These are phyloP conservation scores for Hyaloscypha hepaticicola DNA, from an alignment of 495 filamentous ascomycete genomes.

Conservation along the genomic window DNA sequence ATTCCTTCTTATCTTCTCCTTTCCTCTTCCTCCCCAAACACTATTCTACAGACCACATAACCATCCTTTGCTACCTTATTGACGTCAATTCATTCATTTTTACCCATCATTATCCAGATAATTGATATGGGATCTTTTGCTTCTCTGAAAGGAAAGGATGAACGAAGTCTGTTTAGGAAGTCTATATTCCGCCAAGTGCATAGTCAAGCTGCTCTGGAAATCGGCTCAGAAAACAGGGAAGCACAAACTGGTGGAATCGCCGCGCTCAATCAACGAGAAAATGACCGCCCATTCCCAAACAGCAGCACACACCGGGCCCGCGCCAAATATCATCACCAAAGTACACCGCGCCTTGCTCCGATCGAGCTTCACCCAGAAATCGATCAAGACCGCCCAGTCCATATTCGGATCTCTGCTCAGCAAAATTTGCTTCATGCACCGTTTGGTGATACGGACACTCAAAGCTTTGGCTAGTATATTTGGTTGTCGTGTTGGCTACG, in stretches of 20 bases:
- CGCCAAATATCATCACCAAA: background rate
- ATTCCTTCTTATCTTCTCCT: too few species aligned
- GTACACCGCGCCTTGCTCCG: background rate
- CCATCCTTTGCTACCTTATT: too few species aligned
- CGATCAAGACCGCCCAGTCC: background rate
- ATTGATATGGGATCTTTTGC: too few species aligned
- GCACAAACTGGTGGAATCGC: background rate
- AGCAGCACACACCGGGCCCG: background rate
- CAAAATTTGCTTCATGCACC: background rate
- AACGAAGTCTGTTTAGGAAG: too few species aligned
- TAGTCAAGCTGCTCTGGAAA: too few species aligned
- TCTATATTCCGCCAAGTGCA: too few species aligned
- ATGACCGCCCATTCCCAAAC: background rate
- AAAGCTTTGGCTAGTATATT: background rate
- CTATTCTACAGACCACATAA: too few species aligned
- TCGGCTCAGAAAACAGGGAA: background rate
- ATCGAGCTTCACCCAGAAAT: background rate
- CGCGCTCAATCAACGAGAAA: background rate
- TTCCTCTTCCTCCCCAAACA: too few species aligned
- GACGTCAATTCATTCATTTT: too few species aligned
- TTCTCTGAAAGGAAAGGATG: too few species aligned
- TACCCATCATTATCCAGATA: too few species aligned
- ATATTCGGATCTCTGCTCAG: background rate
- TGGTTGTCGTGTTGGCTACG: background rate
- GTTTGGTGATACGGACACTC: background rate